Conservation (phyloP, 148 eudicot species). For the Polygonum aviculare region DNA sequence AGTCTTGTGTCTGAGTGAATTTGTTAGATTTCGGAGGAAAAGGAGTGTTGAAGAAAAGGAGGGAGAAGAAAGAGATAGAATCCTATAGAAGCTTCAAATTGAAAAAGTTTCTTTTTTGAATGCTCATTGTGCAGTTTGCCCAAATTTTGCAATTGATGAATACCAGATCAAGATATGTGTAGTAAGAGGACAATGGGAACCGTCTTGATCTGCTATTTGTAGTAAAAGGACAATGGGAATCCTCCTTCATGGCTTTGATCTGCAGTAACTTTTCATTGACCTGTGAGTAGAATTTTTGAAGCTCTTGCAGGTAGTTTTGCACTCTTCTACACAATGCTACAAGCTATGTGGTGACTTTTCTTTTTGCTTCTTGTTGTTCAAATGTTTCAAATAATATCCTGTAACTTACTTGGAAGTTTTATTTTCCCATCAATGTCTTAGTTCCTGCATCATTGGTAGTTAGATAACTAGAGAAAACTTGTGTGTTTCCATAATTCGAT, state of each 20-base stretch:
- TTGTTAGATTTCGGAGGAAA: background rate
- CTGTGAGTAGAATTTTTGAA: background rate
- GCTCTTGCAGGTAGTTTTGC: too few species aligned
- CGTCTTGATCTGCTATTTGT: background rate
- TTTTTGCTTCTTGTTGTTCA: background rate
- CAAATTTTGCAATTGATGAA: background rate
- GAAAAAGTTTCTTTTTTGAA: background rate
- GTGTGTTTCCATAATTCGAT: background rate
- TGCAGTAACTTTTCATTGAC: conserved; percentile 63
- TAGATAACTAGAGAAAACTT: background rate
- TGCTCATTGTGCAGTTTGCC: background rate
- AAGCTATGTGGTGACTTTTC: background rate
- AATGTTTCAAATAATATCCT: background rate
- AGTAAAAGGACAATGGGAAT: background rate
- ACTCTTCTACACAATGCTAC: background rate
- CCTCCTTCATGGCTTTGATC: background rate
- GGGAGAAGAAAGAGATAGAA: background rate
- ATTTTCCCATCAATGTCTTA: background rate
- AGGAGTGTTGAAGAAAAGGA: too few species aligned
- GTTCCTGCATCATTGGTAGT: background rate
- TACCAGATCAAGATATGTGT: background rate
- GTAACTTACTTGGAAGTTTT: background rate
- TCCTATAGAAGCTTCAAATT: background rate
- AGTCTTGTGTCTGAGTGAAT: background rate
- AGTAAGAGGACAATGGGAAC: background rate